Conservation (phyloP, 169 alveolate species). For the Plasmodium vivax region DNA sequence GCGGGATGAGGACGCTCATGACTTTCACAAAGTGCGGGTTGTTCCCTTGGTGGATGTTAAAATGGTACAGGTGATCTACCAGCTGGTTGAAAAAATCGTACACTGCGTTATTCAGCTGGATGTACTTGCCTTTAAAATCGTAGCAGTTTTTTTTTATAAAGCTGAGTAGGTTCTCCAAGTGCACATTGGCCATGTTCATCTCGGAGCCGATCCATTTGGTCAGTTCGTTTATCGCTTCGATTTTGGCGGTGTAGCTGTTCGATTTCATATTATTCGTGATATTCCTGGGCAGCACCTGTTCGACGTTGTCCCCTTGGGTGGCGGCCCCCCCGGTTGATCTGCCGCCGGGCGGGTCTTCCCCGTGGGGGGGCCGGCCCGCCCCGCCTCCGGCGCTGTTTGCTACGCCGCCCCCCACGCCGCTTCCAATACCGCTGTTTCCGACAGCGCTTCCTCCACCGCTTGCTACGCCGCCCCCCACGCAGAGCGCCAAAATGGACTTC, state of each 20-base stretch:
- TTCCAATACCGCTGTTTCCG: background rate
- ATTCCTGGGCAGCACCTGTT: slow-evolving; percentile 5
- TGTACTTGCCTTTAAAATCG: slow-evolving; percentile 68
- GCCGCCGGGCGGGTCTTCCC: background rate
- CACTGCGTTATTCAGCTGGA: slow-evolving; percentile 18
- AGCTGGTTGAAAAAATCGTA: slow-evolving; percentile 40
- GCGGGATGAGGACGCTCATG: slow-evolving; percentile 5
- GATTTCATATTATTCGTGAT: background rate
- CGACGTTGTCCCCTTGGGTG: background rate
- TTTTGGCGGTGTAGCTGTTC: background rate
- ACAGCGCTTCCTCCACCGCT: too few species aligned
- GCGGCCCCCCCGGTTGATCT: background rate
- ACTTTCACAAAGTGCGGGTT: slow-evolving; percentile 21
- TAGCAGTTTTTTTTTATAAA: slow-evolving; percentile 54
- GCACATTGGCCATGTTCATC: background rate
- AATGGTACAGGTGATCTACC: slow-evolving; percentile 13
- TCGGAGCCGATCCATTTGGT: slow-evolving; percentile 26
- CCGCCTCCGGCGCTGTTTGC: background rate
- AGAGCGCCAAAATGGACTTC: slow-evolving; percentile 40
- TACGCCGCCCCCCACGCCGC: background rate
- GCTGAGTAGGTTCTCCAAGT: background rate
- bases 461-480: background rate
- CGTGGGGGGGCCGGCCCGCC: background rate
- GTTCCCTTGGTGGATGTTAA: slow-evolving; percentile 8
- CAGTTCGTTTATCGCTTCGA: slow-evolving; percentile 47